These are phyloP conservation scores for Starmerella potacharoeniae DNA, from an alignment of 805 yeast genomes.

Conservation along the genomic window DNA sequence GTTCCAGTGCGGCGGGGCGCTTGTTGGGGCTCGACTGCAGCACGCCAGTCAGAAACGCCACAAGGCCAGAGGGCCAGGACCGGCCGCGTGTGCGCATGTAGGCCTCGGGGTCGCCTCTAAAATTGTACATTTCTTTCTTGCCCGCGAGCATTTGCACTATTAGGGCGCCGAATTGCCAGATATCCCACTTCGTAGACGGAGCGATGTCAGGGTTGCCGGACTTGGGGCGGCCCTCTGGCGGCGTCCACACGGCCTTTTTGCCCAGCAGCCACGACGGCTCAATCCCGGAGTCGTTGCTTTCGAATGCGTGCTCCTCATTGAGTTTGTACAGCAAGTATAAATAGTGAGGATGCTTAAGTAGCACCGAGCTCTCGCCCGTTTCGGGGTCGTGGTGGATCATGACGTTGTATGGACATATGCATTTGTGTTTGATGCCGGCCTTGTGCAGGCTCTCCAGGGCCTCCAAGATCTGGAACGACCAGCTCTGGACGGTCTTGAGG, in stretches of 20 bases:
- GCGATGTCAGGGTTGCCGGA: not conserved
- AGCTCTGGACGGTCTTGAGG: slow-evolving; percentile 66
- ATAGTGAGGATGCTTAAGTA: slow-evolving; percentile 24
- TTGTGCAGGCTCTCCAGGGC: slow-evolving; percentile 78
- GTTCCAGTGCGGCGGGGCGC: slow-evolving; percentile 73
- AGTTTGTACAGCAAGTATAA: slow-evolving; percentile 24
- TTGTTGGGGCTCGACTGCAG: slow-evolving; percentile 45
- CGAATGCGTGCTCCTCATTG: slow-evolving; percentile 28
- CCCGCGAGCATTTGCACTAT: slow-evolving; percentile 60
- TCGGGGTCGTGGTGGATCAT: slow-evolving; percentile 40
- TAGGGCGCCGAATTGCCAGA: slow-evolving; percentile 83
- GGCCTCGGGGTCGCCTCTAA: slow-evolving; percentile 51
- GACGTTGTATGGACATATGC: slow-evolving; percentile 51
- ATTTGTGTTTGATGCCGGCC: slow-evolving; percentile 67
- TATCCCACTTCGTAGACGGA: slow-evolving; percentile 65
- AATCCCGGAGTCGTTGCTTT: not conserved
- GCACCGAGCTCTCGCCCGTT: slow-evolving; percentile 36
- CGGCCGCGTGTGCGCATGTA: slow-evolving; percentile 36
- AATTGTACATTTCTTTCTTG: slow-evolving; percentile 35
- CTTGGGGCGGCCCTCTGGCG: slow-evolving; percentile 52
- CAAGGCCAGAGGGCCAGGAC: slow-evolving; percentile 45
- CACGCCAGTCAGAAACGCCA: slow-evolving; percentile 55
- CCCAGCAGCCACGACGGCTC: not conserved
- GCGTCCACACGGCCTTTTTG: slow-evolving; percentile 42
- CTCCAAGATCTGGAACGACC: slow-evolving; percentile 80